Percentiles rank a stretch among this genome's conserved stretches.
Conservation (phyloP, 1,284 basidiomycete genomes). For the Malassezia sympodialis region DNA sequence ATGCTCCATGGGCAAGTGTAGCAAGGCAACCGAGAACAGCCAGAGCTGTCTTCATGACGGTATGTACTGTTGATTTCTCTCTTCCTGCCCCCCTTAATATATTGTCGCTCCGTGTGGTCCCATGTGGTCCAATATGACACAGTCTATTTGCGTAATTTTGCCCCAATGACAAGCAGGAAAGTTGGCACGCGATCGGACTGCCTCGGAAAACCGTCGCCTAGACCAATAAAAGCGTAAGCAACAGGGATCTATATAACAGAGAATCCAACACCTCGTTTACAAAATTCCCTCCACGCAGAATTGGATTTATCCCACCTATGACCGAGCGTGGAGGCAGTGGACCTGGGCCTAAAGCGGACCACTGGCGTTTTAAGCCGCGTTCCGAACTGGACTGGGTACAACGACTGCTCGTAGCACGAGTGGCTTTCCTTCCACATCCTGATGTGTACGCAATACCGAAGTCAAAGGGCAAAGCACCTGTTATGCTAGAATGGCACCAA, state of each 20-base stretch:
- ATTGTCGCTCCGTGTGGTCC: background rate
- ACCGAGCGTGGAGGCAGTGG: background rate
- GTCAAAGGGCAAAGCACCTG: constrained; percentile 18
- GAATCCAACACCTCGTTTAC: background rate
- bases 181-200: background rate
- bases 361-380: background rate
- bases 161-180: background rate
- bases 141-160: background rate
- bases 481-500: constrained; percentile 23
- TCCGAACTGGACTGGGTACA: background rate
- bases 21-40: background rate
- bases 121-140: too few species aligned
- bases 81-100: background rate
- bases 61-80: background rate
- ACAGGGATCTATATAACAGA: background rate
- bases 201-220: background rate
- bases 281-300: background rate
- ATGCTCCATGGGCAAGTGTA: background rate
- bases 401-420: background rate
- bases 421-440: background rate
- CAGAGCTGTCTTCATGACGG: background rate
- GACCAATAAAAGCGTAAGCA: background rate
- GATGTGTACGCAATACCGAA: background rate
- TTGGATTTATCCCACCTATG: background rate
- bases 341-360: constrained; percentile 4